These are phyloP conservation scores for Penicillium dipodomyicola DNA, from an alignment of 495 filamentous ascomycete genomes.

Conservation along the genomic window DNA sequence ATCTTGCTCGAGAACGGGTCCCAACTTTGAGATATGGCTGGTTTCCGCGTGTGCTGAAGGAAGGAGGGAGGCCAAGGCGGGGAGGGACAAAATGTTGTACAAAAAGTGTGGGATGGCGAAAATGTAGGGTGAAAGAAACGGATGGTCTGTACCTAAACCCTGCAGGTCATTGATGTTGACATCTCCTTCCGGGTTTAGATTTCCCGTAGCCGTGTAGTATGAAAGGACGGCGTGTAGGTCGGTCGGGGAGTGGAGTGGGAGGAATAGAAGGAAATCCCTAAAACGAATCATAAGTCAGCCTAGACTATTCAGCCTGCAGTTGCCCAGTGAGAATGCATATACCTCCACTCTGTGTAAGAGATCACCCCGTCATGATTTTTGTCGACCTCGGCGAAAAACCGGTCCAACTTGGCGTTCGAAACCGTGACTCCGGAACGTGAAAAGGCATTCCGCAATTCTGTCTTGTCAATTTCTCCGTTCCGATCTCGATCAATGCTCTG, in stretches of 20 bases:
- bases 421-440: slow-evolving; percentile 73
- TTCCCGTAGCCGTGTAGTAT: slow-evolving; percentile 88
- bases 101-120: slow-evolving; percentile 39
- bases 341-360: slow-evolving; percentile 96
- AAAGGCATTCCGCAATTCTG: slow-evolving; percentile 77
- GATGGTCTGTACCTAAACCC: slow-evolving; percentile 85
- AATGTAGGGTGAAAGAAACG: slow-evolving; percentile 60
- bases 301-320: slow-evolving; percentile 1
- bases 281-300: slow-evolving; percentile 18
- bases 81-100: slow-evolving; percentile 42
- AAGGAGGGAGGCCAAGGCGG: slow-evolving; percentile 39
- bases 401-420: slow-evolving; percentile 70
- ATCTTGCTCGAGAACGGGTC: slow-evolving; percentile 30
- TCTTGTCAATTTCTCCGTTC: slow-evolving; percentile 86
- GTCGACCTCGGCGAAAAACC: slow-evolving; percentile 88
- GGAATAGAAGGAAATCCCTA: slow-evolving; percentile 94
- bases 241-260: slow-evolving; percentile 66
- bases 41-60: slow-evolving; percentile 42
- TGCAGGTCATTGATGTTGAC: slow-evolving; percentile 87
- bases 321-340: slow-evolving; percentile 33
- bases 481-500: slow-evolving; percentile 80
- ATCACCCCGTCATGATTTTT: slow-evolving; percentile 85
- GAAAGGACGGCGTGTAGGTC: slow-evolving; percentile 82
- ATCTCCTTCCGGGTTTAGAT: slow-evolving; percentile 91
- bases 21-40: slow-evolving; percentile 24